Evolutionary conservation across 1,284 basidiomycete species (phyloP), one percentile per base, ranked within the genome.

Genomic region (Cystobasidium pallidum): DNA sequence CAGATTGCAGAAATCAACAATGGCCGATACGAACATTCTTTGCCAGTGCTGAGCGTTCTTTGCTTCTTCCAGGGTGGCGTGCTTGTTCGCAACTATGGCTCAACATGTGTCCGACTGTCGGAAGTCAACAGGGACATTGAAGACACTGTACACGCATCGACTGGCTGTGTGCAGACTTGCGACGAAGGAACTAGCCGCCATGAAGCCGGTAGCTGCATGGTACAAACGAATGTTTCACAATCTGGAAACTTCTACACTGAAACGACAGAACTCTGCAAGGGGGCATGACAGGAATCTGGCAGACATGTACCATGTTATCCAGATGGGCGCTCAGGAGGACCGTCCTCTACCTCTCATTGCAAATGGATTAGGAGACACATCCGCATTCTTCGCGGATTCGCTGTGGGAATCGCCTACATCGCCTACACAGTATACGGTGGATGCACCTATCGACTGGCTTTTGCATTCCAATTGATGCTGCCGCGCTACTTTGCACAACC

Each of bases 51-150:
- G 36, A 28, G n/a, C 59, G n/a, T 43, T 2, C 15, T 28, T 21
- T 45, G 3, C 21, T 7, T 28, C 59, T 30, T 41, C 8, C 26
- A 62, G 59, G 10, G 59, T 62, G 17, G 45, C 59, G 7, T 62
- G 59, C 21, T n/a, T 62, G 3, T 62, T 62, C 59, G 59, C 59
- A 17, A 39, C 59, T 6, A 62, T 62, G 59, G 59, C 59, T 4
- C 59, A 62, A 39, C 59, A 43, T 24, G 39, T 62, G 8, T 24
- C 41, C 4, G 59, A 62, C 26, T 30, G 59, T 11, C 59, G 59
- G 17, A 28, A 3, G 4, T 41, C 59, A 3, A 62, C 59, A 3
- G 59, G 59, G 2, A 62, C 59, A 19, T 24, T 62, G 6, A 41
- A 43, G 21, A 41, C 43, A 17, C 43, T 62, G 24, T 62, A 39